These are phyloP conservation scores for Barnettozyma hawaiiensis DNA, from an alignment of 1,139 yeast species.

Conservation along the genomic window DNA sequence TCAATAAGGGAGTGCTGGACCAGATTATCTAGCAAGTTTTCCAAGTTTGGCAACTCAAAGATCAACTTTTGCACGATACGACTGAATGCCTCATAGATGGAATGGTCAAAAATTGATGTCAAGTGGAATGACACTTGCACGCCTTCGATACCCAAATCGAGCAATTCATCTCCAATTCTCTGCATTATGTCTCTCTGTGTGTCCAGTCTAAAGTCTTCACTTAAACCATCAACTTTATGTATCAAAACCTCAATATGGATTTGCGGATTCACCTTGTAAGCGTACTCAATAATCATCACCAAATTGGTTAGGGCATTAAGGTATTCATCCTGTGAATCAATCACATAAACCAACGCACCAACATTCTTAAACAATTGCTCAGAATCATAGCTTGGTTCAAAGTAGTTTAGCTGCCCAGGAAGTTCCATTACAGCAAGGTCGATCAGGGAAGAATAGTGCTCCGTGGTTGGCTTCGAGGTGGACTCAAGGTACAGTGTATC, in stretches of 20 bases:
- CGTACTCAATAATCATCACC: constrained; percentile 84
- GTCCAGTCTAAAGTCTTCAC: constrained; percentile 89
- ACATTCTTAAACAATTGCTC: constrained; percentile 73
- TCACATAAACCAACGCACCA: constrained; percentile 92
- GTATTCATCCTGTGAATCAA: constrained; percentile 94
- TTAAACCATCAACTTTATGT: constrained; percentile 91
- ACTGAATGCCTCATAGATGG: constrained; percentile 92
- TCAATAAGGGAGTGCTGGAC: constrained; percentile 89
- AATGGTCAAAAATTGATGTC: constrained; percentile 92
- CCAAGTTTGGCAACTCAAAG: constrained; percentile 83
- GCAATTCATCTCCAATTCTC: constrained; percentile 85
- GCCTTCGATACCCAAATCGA: constrained; percentile 85
- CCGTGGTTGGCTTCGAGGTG: constrained; percentile 83
- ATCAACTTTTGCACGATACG: constrained; percentile 87
- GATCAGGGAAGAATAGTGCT: constrained; percentile 70
- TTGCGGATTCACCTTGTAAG: constrained; percentile 77
- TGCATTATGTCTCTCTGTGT: constrained; percentile 97
- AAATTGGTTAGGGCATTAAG: constrained; percentile 84
- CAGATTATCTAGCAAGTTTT: constrained; percentile 80
- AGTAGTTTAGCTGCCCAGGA: constrained; percentile 89
- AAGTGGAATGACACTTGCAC: constrained; percentile 87
- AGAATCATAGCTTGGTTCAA: constrained; percentile 79
- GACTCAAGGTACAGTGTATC: constrained; percentile 89
- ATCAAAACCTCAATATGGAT: constrained; percentile 89
- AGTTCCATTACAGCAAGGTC: constrained; percentile 92